Evolutionary conservation across 2,329 filamentous ascomycete genomes (phyloP), one percentile per base, ranked within the genome.

Genomic region (Fusarium sp.): DNA sequence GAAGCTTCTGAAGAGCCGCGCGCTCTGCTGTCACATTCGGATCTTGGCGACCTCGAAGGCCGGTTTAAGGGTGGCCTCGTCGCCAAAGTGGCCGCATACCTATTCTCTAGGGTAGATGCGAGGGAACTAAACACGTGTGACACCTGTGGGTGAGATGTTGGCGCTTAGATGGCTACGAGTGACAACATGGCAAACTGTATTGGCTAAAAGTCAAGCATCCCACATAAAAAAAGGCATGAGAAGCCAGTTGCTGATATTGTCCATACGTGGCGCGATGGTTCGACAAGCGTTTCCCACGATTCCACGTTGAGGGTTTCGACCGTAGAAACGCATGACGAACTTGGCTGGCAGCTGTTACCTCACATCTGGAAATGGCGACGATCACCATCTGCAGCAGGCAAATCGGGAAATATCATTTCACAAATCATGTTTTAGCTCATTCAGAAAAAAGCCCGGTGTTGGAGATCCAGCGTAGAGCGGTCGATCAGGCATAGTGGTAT

Each of bases 301-400:
- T 67, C 22, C 27, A 35, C 18, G 40, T 45, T 31, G 62, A 33
- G 38, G 38, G 20, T 20, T 13, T 35, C 5, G 42, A 42, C 63
- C 56, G 70, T 54, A 13, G 18, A 14, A n/a, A 58, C 29, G 22
- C 29, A 31, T 33, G 27, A 33, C n/a, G 18, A 20, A 36, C n/a
- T 45, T 18, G 20, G 42, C 42, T 18, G 35, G 31, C 27, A 8
- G 18, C 22, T 38, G 33, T 40, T 36, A 40, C 33, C 10, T 58
- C 35, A 11, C 56, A 8, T 42, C 33, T 42, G 27, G 22, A 20
- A 63, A 36, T 22, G 31, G 22, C 9, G 60, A 73, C 29, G 38
- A 66, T 67, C 59, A 66, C 13, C 56, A 69, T 63, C 52, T 38
- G n/a, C 36, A 16, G 16, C 9, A 70, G 18, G 29, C 42, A 57